Percentiles rank a stretch among this genome's conserved stretches.
Evolutionary conservation across 345 rosid species (phyloP).

Genomic region (Ceriops tagal): DNA sequence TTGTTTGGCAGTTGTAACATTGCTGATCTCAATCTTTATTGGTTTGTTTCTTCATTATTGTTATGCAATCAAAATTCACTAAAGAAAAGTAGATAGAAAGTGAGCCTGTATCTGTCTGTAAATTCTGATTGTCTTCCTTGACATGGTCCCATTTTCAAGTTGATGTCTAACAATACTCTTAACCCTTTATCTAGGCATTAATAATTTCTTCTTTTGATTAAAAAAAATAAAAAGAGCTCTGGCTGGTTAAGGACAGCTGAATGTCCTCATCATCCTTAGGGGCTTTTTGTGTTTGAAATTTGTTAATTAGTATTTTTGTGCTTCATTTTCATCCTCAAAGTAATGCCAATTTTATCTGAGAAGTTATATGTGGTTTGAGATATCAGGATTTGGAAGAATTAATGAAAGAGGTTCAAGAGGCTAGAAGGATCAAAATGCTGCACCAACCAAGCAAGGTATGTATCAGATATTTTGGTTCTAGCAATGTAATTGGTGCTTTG

Average conservation of each 20-base stretch:
- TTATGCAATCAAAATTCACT: neutral
- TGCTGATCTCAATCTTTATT: neutral
- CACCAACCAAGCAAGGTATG: conserved; percentile 98
- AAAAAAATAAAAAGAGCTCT: neutral
- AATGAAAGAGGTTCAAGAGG: conserved; percentile 98
- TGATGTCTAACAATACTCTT: no score
- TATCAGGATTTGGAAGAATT: conserved; percentile 83
- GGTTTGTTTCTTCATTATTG: neutral
- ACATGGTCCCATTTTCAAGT: neutral
- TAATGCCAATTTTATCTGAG: neutral
- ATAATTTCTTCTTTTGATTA: neutral
- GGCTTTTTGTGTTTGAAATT: neutral
- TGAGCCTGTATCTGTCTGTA: neutral
- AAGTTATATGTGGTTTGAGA: conserved; percentile 4
- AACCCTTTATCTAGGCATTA: neutral
- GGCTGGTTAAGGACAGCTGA: neutral
- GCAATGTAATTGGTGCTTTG: no score
- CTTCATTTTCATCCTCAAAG: neutral
- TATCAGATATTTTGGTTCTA: conserved; percentile 10
- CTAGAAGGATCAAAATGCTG: conserved; percentile 97
- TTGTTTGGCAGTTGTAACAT: neutral
- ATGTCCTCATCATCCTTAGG: neutral
- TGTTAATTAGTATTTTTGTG: conserved; percentile 10
- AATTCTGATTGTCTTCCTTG: neutral
- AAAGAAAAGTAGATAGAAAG: neutral